A percentile compares a stretch with the other conserved stretches of the same genome.
phyloP scores from a whole-genome alignment of 192 early-diverging fungal species.

The Coemansia sp. region DNA sequence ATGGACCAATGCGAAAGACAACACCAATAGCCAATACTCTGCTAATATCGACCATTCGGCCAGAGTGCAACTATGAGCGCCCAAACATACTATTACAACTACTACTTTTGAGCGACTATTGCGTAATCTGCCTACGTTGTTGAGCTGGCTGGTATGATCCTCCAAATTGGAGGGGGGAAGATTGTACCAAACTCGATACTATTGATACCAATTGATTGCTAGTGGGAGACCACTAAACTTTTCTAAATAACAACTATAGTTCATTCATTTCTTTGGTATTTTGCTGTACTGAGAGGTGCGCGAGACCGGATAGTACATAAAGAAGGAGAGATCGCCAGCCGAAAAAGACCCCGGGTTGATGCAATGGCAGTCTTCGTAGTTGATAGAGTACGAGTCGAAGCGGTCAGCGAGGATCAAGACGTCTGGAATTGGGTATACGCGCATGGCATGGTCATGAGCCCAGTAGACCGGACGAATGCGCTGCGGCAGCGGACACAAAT shows the following conservation, averaged over 20 bases:
- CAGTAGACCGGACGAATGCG: constrained; percentile 77
- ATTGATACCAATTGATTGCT: too few species aligned
- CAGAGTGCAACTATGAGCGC: too few species aligned
- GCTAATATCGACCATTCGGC: too few species aligned
- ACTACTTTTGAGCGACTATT: too few species aligned
- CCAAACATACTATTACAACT: too few species aligned
- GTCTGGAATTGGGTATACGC: constrained; percentile 87
- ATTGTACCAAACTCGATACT: too few species aligned
- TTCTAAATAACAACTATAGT: background rate
- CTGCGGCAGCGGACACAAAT: constrained; percentile 80
- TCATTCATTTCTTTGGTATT: constrained; percentile 20
- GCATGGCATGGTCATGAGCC: constrained; percentile 80
- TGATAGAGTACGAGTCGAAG: constrained; percentile 74
- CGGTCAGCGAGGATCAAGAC: constrained; percentile 83
- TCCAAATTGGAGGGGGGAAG: too few species aligned
- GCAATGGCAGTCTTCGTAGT: constrained; percentile 74
- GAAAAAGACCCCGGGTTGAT: constrained; percentile 81
- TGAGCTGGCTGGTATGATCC: too few species aligned
- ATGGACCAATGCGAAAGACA: too few species aligned
- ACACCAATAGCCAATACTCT: too few species aligned
- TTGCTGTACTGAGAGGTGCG: constrained; percentile 52
- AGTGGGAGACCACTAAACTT: too few species aligned
- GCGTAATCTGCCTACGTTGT: too few species aligned
- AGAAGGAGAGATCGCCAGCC: constrained; percentile 61
- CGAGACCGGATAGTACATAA: constrained; percentile 74